phyloP scores from a whole-genome alignment of 1,139 yeast genomes.

The Yamadazyma blattariae region DNA sequence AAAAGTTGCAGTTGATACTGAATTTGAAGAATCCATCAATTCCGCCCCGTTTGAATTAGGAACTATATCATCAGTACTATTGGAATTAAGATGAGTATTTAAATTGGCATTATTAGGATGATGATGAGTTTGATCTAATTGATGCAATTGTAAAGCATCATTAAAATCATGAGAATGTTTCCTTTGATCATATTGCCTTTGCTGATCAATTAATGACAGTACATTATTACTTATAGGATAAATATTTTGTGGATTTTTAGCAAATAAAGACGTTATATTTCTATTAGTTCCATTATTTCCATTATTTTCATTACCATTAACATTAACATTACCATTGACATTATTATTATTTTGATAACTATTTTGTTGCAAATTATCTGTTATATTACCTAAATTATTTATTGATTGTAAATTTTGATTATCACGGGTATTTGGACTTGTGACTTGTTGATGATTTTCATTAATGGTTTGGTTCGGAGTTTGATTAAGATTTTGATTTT shows the following conservation, averaged over 20 bases:
- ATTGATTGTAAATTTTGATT: slow-evolving; percentile 1
- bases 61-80: slow-evolving; percentile 9
- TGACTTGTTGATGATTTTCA: not conserved
- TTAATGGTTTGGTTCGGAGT: not conserved
- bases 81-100: not conserved
- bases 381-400: not conserved
- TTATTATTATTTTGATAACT: no score
- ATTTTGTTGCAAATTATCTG: not conserved
- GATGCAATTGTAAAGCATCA: slow-evolving; percentile 5
- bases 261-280: slow-evolving; percentile 23
- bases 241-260: slow-evolving; percentile 13
- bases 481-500: slow-evolving; percentile 3
- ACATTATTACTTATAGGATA: slow-evolving; percentile 11
- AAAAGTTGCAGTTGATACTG: slow-evolving; percentile 25
- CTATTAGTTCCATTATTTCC: slow-evolving; percentile 10
- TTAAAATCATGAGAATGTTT: slow-evolving; percentile 2
- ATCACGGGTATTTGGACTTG: not conserved
- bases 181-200: not conserved
- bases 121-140: slow-evolving; percentile 2
- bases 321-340: not conserved
- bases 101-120: not conserved
- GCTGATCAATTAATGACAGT: slow-evolving; percentile 6
- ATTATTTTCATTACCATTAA: not conserved
- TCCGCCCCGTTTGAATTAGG: slow-evolving; percentile 6
- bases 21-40: slow-evolving; percentile 25